Evolutionary conservation across 306 rosid genomes (phyloP).

Genomic region (Inga laurina): DNA sequence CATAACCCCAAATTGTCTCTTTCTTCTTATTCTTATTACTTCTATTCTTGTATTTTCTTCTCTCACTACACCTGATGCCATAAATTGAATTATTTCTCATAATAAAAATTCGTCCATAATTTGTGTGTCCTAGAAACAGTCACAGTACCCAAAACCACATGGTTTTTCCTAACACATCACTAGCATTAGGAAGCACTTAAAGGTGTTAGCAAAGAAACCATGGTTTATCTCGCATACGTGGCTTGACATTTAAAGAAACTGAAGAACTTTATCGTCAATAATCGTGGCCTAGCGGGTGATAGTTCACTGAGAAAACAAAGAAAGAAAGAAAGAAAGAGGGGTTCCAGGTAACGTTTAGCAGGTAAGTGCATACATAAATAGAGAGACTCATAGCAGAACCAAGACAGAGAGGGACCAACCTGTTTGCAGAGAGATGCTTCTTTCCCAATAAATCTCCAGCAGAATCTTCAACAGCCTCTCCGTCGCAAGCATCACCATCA

Average conservation of each 20-base stretch:
- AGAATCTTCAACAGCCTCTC: slow-evolving; percentile 5
- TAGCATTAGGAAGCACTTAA: neutral
- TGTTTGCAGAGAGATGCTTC: slow-evolving; percentile 23
- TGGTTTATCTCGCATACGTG: neutral
- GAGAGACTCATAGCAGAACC: neutral
- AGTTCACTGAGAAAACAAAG: neutral
- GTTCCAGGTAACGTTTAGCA: neutral
- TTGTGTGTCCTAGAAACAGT: neutral
- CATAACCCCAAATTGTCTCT: neutral
- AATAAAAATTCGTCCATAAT: neutral
- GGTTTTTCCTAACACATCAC: neutral
- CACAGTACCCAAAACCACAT: slow-evolving; percentile 6
- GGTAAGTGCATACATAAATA: neutral
- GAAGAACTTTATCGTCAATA: neutral
- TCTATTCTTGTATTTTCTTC: neutral
- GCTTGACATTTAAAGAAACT: neutral
- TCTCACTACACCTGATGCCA: neutral
- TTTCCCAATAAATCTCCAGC: slow-evolving; percentile 2
- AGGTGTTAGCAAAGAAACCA: neutral
- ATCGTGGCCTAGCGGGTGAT: neutral
- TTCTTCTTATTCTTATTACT: neutral
- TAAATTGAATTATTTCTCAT: slow-evolving; percentile 11
- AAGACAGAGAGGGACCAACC: slow-evolving; percentile 11
- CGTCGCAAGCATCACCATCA: neutral
- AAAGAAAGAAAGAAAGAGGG: neutral